Evolutionary conservation across 306 rosid genomes (phyloP).

Genomic region (Vigna reflexopilosa): DNA sequence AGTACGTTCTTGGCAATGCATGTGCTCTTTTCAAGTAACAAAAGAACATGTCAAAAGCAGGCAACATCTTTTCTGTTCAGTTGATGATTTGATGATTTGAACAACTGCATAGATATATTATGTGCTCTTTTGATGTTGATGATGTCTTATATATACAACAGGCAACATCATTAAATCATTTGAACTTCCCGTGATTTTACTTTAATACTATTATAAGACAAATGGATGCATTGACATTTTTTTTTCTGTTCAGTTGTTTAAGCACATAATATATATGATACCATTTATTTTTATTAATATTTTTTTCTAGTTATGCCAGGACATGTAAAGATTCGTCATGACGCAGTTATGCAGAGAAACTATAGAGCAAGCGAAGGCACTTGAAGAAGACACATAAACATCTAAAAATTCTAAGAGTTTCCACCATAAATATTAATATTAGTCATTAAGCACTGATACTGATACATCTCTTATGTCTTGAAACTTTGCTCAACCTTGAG

Average conservation of each 20-base stretch:
- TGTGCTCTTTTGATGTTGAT: not conserved
- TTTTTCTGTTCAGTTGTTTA: not conserved
- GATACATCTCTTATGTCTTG: not conserved
- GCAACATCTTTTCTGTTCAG: no score
- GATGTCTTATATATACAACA: not conserved
- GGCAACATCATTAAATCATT: not conserved
- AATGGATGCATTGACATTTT: not conserved
- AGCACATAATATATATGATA: slow-evolving; percentile 6
- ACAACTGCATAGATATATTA: not conserved
- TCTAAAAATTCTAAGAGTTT: not conserved
- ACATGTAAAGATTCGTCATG: slow-evolving; percentile 24
- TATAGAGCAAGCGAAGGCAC: not conserved
- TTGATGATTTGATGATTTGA: not conserved
- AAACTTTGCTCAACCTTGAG: slow-evolving; percentile 29
- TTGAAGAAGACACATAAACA: not conserved
- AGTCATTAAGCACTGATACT: not conserved
- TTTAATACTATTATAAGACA: not conserved
- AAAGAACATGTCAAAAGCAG: not conserved
- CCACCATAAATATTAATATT: not conserved
- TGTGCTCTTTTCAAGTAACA: slow-evolving; percentile 1
- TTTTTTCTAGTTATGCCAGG: slow-evolving; percentile 1
- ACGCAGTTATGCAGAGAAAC: not conserved
- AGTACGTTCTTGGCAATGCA: not conserved
- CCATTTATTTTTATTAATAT: not conserved
- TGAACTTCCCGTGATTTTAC: not conserved